These are phyloP conservation scores for Dendrobium huoshanense DNA, from an alignment of 106 monocot genomes.

Conservation along the genomic window DNA sequence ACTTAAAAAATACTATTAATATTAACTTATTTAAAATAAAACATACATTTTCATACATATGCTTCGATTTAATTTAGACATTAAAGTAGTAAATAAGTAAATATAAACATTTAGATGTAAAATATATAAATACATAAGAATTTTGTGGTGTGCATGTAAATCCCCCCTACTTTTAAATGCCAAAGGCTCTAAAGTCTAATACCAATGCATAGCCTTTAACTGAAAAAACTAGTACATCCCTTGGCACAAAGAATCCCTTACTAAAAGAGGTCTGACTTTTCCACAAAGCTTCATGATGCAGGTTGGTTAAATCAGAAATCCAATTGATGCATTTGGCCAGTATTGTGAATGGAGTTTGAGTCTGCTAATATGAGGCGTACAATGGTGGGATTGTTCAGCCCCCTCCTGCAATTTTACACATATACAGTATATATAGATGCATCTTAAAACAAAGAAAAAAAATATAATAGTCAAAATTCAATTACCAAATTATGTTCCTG, in stretches of 20 bases:
- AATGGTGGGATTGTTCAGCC: not conserved
- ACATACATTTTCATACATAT: too few relatives aligned
- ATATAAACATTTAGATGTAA: too few relatives aligned
- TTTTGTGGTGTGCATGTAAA: too few relatives aligned
- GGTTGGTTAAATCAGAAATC: not conserved
- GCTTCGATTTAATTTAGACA: too few relatives aligned
- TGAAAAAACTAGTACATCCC: too few relatives aligned
- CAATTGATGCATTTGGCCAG: not conserved
- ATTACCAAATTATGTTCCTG: not conserved
- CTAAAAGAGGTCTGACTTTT: too few relatives aligned
- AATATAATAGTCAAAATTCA: conserved; percentile 4
- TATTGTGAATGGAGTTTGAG: not conserved
- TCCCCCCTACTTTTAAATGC: not conserved
- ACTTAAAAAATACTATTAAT: too few relatives aligned
- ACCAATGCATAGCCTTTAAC: too few relatives aligned
- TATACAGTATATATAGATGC: not conserved
- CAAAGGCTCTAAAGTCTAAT: not conserved
- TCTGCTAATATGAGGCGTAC: not conserved
- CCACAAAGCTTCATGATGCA: not conserved
- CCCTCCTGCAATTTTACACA: not conserved
- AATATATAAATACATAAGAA: too few relatives aligned
- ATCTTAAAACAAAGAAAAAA: not conserved
- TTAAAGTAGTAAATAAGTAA: too few relatives aligned
- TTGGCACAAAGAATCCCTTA: too few relatives aligned
- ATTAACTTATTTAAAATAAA: too few relatives aligned